Conservation (phyloP, 371 early-diverging fungal species). For the Apophysomyces ossiformis region DNA sequence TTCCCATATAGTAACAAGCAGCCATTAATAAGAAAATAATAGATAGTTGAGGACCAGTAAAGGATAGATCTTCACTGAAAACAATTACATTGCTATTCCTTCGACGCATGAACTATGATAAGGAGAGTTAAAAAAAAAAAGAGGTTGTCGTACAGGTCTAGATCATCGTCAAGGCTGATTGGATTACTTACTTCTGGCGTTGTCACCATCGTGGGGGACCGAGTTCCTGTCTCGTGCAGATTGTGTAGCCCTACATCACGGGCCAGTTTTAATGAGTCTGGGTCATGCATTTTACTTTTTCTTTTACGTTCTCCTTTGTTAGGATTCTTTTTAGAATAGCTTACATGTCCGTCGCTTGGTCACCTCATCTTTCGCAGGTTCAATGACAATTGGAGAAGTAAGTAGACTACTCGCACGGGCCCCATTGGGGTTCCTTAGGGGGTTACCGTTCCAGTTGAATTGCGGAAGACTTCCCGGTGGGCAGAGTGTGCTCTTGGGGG, state of each 20-base stretch:
- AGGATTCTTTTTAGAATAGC: not conserved
- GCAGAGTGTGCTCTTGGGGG: slow-evolving; percentile 14
- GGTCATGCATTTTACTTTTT: not conserved
- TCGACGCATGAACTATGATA: slow-evolving; percentile 20
- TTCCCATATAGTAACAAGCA: slow-evolving; percentile 53
- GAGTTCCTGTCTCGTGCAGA: not conserved
- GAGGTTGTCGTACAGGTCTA: not conserved
- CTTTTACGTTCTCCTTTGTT: not conserved
- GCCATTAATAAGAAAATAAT: slow-evolving; percentile 47
- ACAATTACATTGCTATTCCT: slow-evolving; percentile 38
- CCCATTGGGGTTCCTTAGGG: not conserved
- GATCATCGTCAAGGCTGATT: slow-evolving; percentile 1
- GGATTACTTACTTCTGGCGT: slow-evolving; percentile 2
- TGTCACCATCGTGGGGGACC: slow-evolving; percentile 11
- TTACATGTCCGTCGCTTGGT: not conserved
- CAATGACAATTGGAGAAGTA: not conserved
- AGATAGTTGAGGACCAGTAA: slow-evolving; percentile 47
- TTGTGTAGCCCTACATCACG: slow-evolving; percentile 13
- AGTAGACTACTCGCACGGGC: slow-evolving; percentile 1
- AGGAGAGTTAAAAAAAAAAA: slow-evolving; percentile 10
- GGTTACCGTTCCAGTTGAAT: slow-evolving; percentile 24
- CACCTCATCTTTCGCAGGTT: not conserved
- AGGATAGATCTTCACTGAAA: slow-evolving; percentile 48
- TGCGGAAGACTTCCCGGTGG: slow-evolving; percentile 10
- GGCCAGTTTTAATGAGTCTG: slow-evolving; percentile 1